These are phyloP conservation scores for Anethum foeniculum DNA, from an alignment of 140 eudicot genomes.

Conservation along the genomic window DNA sequence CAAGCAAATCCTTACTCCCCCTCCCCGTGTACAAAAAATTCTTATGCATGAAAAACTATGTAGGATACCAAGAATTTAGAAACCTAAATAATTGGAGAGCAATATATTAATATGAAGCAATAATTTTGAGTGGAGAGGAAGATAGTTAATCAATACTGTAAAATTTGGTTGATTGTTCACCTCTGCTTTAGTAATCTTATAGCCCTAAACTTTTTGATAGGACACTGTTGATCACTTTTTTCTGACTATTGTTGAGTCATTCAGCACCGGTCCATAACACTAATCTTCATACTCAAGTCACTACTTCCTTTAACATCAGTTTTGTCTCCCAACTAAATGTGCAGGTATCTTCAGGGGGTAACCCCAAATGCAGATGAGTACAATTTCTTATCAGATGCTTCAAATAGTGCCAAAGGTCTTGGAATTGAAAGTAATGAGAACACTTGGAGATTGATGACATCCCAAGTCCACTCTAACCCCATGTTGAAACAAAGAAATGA, in stretches of 20 bases:
- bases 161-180: background rate
- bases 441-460: slow-evolving; percentile 53
- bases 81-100: background rate
- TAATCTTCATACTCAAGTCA: background rate
- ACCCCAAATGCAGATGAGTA: slow-evolving; percentile 39
- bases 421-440: slow-evolving; percentile 38
- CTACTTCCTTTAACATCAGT: background rate
- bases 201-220: background rate
- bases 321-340: background rate
- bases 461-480: slow-evolving; percentile 39
- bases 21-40: background rate
- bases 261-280: background rate
- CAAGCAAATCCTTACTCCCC: background rate
- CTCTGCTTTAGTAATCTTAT: background rate
- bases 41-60: background rate
- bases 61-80: background rate
- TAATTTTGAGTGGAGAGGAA: background rate
- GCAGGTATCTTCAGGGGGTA: slow-evolving; percentile 51
- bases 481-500: slow-evolving; percentile 39
- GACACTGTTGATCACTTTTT: background rate
- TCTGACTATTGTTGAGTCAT: background rate
- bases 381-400: slow-evolving; percentile 57
- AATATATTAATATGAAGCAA: background rate
- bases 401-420: slow-evolving; percentile 29
- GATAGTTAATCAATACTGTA: background rate